A percentile compares a stretch with the other conserved stretches of the same genome.
phyloP scores from a whole-genome alignment of 495 filamentous ascomycete genomes.

The Aspergillus conjunctus region DNA sequence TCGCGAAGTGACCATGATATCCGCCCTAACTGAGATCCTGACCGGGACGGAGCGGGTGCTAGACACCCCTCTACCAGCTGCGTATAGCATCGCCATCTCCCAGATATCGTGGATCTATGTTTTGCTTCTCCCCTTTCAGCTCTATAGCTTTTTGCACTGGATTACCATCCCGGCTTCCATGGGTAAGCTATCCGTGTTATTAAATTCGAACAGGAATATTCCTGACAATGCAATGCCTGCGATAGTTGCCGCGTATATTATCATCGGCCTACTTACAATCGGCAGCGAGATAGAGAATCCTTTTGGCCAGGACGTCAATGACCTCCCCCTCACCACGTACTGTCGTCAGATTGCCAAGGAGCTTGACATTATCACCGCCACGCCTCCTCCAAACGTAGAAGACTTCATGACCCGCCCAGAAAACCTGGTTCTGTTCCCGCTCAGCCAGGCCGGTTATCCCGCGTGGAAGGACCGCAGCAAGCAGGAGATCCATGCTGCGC shows the following conservation, averaged over 20 bases:
- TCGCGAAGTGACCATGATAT: conserved; percentile 34
- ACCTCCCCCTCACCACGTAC: conserved; percentile 75
- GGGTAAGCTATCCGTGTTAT: conserved; percentile 36
- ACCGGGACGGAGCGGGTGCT: conserved; percentile 77
- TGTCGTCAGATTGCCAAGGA: conserved; percentile 71
- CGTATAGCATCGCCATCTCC: conserved; percentile 80
- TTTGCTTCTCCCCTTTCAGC: conserved; percentile 79
- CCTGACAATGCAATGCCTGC: not conserved
- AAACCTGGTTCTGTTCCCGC: conserved; percentile 69
- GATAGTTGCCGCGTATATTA: conserved; percentile 77
- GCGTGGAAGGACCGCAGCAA: conserved; percentile 63
- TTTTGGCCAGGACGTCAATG: conserved; percentile 86
- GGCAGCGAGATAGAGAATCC: conserved; percentile 87
- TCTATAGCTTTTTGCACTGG: conserved; percentile 62
- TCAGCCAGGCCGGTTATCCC: conserved; percentile 57
- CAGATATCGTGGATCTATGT: conserved; percentile 90
- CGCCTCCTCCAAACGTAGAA: conserved; percentile 52
- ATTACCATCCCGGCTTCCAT: conserved; percentile 81
- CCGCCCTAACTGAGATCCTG: conserved; percentile 69
- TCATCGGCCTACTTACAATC: conserved; percentile 80
- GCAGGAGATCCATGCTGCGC: conserved; percentile 57
- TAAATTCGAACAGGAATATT: not conserved
- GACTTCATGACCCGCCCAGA: conserved; percentile 58
- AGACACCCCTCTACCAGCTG: conserved; percentile 81
- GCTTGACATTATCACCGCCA: conserved; percentile 69